These are phyloP conservation scores for Fusarium sp. DNA, from an alignment of 2,329 filamentous ascomycete species.

Conservation along the genomic window DNA sequence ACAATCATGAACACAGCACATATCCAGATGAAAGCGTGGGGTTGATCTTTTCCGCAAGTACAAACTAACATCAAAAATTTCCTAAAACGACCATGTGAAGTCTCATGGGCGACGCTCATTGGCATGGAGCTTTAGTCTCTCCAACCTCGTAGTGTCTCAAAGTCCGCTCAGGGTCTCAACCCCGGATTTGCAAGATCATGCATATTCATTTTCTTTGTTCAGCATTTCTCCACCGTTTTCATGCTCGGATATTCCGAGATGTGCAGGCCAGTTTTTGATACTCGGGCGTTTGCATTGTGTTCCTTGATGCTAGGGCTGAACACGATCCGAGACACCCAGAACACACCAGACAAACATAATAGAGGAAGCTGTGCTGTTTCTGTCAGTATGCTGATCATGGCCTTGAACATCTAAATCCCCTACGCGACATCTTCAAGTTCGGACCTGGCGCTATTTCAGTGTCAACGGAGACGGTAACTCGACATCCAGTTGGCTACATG, in stretches of 20 bases:
- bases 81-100: constrained; percentile 11
- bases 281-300: not conserved
- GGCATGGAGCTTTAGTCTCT: not conserved
- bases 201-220: not conserved
- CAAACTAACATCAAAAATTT: not conserved
- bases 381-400: not conserved
- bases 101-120: constrained; percentile 12
- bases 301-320: not conserved
- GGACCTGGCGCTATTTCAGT: not conserved
- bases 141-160: constrained; percentile 12
- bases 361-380: not conserved
- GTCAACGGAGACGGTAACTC: not conserved
- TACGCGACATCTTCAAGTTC: not conserved
- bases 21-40: constrained; percentile 17
- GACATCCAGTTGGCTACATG: not conserved
- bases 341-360: not conserved
- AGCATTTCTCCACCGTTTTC: not conserved
- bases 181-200: not conserved
- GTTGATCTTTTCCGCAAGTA: not conserved
- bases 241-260: not conserved
- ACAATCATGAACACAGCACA: not conserved
- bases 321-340: not conserved
- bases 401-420: not conserved
- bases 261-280: not conserved
- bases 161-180: not conserved